Percentiles rank a stretch among this genome's conserved stretches.
Evolutionary conservation across 169 alveolate genomes (phyloP).

Genomic region (Cryptosporidium ryanae): DNA sequence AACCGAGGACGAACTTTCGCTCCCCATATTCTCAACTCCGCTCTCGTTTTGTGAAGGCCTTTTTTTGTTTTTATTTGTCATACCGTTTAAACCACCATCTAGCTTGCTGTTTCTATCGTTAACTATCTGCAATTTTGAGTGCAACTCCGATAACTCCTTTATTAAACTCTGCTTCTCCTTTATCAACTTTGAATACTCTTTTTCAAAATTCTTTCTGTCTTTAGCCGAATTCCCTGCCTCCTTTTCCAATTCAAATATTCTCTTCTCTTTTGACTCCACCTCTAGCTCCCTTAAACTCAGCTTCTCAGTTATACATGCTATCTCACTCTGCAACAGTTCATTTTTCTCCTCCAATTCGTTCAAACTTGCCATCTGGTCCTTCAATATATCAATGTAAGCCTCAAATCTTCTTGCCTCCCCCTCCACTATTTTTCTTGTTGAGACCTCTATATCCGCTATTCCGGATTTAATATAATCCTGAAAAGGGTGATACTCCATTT

Average conservation of each 20-base stretch:
- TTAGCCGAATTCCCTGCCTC: background rate
- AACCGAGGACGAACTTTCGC: background rate
- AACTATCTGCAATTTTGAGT: background rate
- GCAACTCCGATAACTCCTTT: constrained; percentile 10
- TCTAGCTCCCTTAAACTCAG: constrained; percentile 55
- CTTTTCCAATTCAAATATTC: constrained; percentile 54
- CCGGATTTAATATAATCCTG: constrained; percentile 8
- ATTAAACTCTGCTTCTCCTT: constrained; percentile 34
- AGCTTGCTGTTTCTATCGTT: background rate
- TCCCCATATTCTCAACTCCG: background rate
- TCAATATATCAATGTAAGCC: constrained; percentile 43
- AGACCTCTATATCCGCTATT: constrained; percentile 23
- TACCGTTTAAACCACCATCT: background rate
- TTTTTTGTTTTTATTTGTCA: background rate
- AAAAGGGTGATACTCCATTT: background rate
- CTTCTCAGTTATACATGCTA: constrained; percentile 59
- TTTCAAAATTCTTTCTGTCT: constrained; percentile 19
- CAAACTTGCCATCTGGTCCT: constrained; percentile 22
- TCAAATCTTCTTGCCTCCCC: constrained; percentile 33
- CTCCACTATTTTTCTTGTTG: constrained; percentile 51
- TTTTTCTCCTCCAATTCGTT: background rate
- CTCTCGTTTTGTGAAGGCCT: background rate
- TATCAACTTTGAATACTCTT: background rate
- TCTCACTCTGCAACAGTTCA: constrained; percentile 24
- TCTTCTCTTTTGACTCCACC: constrained; percentile 53